Evolutionary conservation across 768 basidiomycete species (phyloP).

Genomic region (Calocybe indica): DNA sequence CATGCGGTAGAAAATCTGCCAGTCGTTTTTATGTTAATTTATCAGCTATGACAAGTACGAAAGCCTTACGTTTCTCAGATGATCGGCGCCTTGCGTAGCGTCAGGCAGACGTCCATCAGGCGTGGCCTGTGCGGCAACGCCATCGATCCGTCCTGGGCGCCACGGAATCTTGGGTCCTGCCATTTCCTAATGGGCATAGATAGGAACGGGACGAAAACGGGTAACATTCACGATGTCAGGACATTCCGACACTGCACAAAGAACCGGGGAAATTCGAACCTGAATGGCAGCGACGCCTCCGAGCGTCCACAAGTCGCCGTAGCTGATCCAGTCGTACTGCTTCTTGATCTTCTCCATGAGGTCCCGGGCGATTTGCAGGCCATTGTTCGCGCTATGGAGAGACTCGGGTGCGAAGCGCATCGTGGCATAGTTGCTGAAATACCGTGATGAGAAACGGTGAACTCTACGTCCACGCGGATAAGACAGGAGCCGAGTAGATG

Average conservation of each 20-base stretch:
- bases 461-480: not conserved
- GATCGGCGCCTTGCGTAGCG: slow-evolving; percentile 75
- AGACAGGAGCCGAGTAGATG: slow-evolving; percentile 9
- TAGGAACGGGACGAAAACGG: not conserved
- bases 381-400: slow-evolving; percentile 77
- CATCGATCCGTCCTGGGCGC: slow-evolving; percentile 91
- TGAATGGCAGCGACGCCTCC: slow-evolving; percentile 88
- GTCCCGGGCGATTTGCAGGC: slow-evolving; percentile 72
- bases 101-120: slow-evolving; percentile 92
- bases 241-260: too few relatives aligned
- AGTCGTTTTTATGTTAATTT: slow-evolving; percentile 1
- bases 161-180: slow-evolving; percentile 90
- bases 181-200: slow-evolving; percentile 56
- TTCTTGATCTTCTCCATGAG: slow-evolving; percentile 84
- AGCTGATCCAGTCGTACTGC: slow-evolving; percentile 90
- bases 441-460: slow-evolving; percentile 1
- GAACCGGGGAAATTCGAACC: slow-evolving; percentile 22
- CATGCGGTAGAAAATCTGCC: slow-evolving; percentile 86
- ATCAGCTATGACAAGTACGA: slow-evolving; percentile 2
- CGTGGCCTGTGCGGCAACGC: slow-evolving; percentile 64
- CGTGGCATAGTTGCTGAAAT: slow-evolving; percentile 85
- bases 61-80: slow-evolving; percentile 65
- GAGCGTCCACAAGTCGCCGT: slow-evolving; percentile 96
- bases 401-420: slow-evolving; percentile 96
- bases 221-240: not conserved